Base-by-base conservation (phyloP, 2,329 filamentous ascomycete species). In the Stagonosporopsis chrysanthemi region DNA sequence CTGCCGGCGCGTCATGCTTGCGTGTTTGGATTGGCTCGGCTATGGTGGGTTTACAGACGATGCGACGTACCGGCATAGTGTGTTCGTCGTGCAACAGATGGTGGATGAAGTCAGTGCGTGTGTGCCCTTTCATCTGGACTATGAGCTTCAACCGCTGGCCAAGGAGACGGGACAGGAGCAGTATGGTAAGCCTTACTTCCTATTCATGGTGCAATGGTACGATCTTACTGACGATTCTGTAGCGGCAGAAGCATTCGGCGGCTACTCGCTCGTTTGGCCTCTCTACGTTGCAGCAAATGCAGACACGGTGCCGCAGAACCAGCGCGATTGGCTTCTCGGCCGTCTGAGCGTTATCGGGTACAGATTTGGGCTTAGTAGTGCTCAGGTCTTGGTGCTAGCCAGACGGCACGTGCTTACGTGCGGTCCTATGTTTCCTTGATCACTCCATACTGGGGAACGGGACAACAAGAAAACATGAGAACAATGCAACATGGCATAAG, bases 261-360 rank as follows among this genome's bases (percentile, higher is more conserved):
- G 72, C 8, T 79, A 78, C 62, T 74, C 74, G 12, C 65, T 78
- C 47, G 74, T 78, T 3, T 78, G 76, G 76, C 77, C 77, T 2
- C 64, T 79, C 2, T 78, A 75, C 45, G 75, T 78, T 15, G 71
- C 72, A 6, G 68, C 72, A 8, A 76, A 77, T 36, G 71, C 76
- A 0, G 73, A 77, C 28, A 73, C 67, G 0, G 66, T 78, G 6
- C 67, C 75, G 1, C 68, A 73, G 45, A 60, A 59, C 6, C 77
- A 79, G 52, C 67, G 71, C 17, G 66, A 73, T 31, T 79, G 77
- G 77, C 56, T 79, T 2, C 62, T 66, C 1, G 71, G 72, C 15
- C 67, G 75, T 15, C 61, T 79, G n/a, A 67, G 65, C 12, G 61
- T 70, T 28, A 77, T 79, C 22, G 76, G 75, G 0, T 70, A 59